Evolutionary conservation across 108 stramenopile genomes (phyloP), one percentile per base, ranked within the genome.

Genomic region (Nitzschia sp.): DNA sequence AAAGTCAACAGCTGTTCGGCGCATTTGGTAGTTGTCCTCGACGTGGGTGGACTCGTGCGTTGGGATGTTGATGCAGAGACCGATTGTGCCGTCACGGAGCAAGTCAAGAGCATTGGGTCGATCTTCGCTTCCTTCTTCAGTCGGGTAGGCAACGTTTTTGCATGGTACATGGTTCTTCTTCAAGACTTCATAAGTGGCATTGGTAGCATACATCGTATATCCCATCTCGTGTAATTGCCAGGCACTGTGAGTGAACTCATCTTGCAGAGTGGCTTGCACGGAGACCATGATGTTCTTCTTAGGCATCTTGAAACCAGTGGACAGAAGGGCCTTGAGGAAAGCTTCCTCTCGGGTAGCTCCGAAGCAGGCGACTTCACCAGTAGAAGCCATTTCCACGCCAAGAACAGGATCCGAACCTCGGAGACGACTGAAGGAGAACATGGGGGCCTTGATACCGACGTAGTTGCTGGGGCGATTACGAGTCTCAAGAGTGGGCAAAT

Each of bases 351-450:
- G 89, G 82, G 91, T 94, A 19, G 78, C 87, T 38, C 98, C 98
- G 75, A 97, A 99, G 90, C 98, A 99, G 8, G 98, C 98, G 11
- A 99, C 98, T 75, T 99, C 98, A 25, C 98, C 98, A 48, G 98
- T 99, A 30, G 93, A 95, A 8, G 96, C 93, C 98, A 99, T 99
- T 80, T 99, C 98, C 34, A 99, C 98, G 15, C 98, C 98, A 56
- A 99, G 89, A 50, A 93, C 90, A 29, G 98, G 98, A 69, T 99
- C 98, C 27, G 98, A 97, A 64, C 98, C 98, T 66, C 97, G 86
- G 27, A 99, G 94, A 63, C 98, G 94, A 63, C 96, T 94, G 83
- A 98, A 98, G 1, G 94, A 96, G 74, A 98, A 99, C 97, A 98
- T 98, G 47, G 98, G 97, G 29, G 96, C 97, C 92, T 99, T 99